Evolutionary conservation across 2,329 filamentous ascomycete genomes (phyloP), one percentile per base, ranked within the genome.

Genomic region (Verticillium albo-atrum): DNA sequence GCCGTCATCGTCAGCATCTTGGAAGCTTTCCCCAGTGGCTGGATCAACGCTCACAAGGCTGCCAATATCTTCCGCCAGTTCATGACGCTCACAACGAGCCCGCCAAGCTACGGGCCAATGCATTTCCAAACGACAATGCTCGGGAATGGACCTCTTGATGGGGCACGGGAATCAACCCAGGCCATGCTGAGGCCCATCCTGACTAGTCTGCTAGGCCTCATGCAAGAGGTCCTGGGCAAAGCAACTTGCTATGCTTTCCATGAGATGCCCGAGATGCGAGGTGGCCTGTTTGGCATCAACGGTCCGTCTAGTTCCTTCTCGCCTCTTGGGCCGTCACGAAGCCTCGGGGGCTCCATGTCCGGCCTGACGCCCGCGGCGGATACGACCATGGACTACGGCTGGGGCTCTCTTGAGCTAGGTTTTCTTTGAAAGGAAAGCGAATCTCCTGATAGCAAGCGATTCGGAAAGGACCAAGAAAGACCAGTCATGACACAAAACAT

Each of bases 21-120:
- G 15, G 72, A 76, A 47, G 73, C 74, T 9, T 77, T 77, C 59
- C 69, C 75, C 0, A 67, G 68, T 14, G 66, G 64, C 27, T 77
- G 74, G 74, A 52, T 61, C 4, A 63, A 67, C 4, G 74, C 75
- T 2, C 71, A 69, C 17, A 71, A 70, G n/a, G 72, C 71, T 9
- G 71, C 71, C 4, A 67, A 67, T 10, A 65, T 76, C 25, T 66
- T 76, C 42, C 72, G 63, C 42, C 72, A 67, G 66, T 74, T 71
- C 58, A 60, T 69, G 28, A 58, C 57, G 3, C 54, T 67, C 5
- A 59, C 69, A 2, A 60, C 64, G 10, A 61, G 63, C 5, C 58
- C 63, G n/a, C 51, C 64, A 6, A 61, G 60, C 28, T 59, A 65
- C 28, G 63, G 62, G 15, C 60, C 66, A 9, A 53, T 66, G 35